Evolutionary conservation across 306 rosid genomes (phyloP).

Genomic region (Acmispon strigosus): DNA sequence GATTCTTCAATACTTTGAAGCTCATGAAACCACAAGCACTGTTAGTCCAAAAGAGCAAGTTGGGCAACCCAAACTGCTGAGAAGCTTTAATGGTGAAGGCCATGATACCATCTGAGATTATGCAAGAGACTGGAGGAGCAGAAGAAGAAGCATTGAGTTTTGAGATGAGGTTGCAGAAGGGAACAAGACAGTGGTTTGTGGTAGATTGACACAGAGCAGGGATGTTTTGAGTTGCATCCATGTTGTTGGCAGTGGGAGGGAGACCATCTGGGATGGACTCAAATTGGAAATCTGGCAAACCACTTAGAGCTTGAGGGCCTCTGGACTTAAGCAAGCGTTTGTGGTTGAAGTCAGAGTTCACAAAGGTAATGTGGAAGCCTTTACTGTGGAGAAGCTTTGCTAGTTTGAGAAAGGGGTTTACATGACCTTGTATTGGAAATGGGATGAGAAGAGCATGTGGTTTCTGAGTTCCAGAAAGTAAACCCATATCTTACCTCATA

Average conservation of each 20-base stretch:
- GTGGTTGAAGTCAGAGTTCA: slow-evolving; percentile 37
- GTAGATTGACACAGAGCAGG: slow-evolving; percentile 30
- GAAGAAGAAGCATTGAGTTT: slow-evolving; percentile 15
- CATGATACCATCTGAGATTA: slow-evolving; percentile 36
- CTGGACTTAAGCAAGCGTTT: slow-evolving; percentile 26
- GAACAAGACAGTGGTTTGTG: slow-evolving; percentile 4
- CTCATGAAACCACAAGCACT: slow-evolving; percentile 32
- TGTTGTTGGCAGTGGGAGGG: slow-evolving; percentile 5
- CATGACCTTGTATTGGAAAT: slow-evolving; percentile 39
- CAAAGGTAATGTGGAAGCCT: slow-evolving; percentile 40
- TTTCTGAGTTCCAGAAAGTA: not conserved
- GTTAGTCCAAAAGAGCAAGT: slow-evolving; percentile 21
- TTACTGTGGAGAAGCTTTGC: slow-evolving; percentile 31
- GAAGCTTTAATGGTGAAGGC: slow-evolving; percentile 34
- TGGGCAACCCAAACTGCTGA: slow-evolving; percentile 27
- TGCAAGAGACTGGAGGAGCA: slow-evolving; percentile 31
- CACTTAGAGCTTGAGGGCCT: slow-evolving; percentile 24
- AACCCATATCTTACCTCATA: not conserved
- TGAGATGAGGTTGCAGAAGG: slow-evolving; percentile 27
- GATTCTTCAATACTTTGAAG: slow-evolving; percentile 29
- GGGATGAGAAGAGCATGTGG: slow-evolving; percentile 33
- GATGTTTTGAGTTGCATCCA: slow-evolving; percentile 34
- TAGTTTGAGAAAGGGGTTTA: slow-evolving; percentile 37
- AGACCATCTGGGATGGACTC: slow-evolving; percentile 39
- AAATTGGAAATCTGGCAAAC: slow-evolving; percentile 24